Base-by-base conservation (phyloP, 192 early-diverging fungal species). In the Rhizophagus clarus region DNA sequence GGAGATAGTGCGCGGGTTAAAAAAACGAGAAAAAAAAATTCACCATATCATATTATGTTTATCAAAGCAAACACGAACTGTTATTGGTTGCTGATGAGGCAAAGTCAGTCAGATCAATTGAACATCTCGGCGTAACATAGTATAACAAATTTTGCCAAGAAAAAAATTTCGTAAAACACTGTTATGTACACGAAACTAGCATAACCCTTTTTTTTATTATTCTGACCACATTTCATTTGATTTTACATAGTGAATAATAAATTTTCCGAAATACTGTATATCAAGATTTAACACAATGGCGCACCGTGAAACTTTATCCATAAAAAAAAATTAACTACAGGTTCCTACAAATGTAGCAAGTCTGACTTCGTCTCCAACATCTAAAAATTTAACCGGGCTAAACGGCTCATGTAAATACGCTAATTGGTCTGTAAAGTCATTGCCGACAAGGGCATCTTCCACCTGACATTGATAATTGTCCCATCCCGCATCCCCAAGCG, bases 381-480 rank as follows among this genome's bases (percentile, higher is more conserved):
- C 26, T 29, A 63, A 63, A 29, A 63, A 26, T 63, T 63, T 63
- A 26, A 63, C 11, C 10, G 62, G 62, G 12, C 7, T n/a, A 14
- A 3, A 0, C 12, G 62, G 62, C 28, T 64, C 62, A 26, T 64
- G 62, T 64, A 64, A 9, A 64, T 64, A 64, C 12, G 62, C 62
- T 9, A 66, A 24, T 77, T 77, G 37, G 20, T 77, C 63, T 5
- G 76, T 77, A 49, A 77, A 24, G 45, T 77, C 62, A 67, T 66
- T 77, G 26, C 62, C 34, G 14, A 77, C 24, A 77, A 77, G 62
- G 31, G 37, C 76, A 67, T 42, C 42, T 77, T 63, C 17, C 11
- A 66, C 62, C 45, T 64, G 63, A 77, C 62, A 24, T 76, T 66
- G 32, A 47, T 64, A 4, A 6, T 12, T 67, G 24, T 17, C 67